Evolutionary conservation across 2,329 filamentous ascomycete species (phyloP).

Genomic region (Macrophomina tecta): DNA sequence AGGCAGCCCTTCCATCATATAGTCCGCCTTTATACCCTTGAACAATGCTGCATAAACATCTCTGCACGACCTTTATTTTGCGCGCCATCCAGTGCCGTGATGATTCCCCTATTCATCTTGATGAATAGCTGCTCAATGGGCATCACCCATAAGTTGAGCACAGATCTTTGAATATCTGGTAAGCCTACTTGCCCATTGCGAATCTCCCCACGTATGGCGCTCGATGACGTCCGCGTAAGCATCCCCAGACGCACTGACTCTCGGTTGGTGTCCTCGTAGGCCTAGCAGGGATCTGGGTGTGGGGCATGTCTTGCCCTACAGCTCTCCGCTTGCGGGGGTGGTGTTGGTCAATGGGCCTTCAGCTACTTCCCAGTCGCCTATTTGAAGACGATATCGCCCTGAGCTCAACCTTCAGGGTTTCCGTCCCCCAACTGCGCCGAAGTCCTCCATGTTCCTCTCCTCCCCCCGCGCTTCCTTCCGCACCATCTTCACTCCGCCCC

Average conservation of each 20-base stretch:
- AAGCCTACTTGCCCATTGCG: not conserved
- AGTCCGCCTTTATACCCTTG: not conserved
- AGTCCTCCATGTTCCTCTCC: slow-evolving; percentile 47
- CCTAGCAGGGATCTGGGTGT: not conserved
- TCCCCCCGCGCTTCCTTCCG: slow-evolving; percentile 29
- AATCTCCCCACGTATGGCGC: too few relatives aligned
- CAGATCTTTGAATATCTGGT: too few relatives aligned
- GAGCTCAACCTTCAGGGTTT: not conserved
- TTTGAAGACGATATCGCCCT: not conserved
- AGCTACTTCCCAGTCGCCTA: too few relatives aligned
- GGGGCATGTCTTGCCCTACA: not conserved
- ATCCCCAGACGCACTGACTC: not conserved
- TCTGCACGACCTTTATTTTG: not conserved
- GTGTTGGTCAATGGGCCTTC: too few relatives aligned
- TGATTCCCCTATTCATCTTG: too few relatives aligned
- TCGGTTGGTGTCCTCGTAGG: not conserved
- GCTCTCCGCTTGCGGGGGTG: not conserved
- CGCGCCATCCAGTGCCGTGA: too few relatives aligned
- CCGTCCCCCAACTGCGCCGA: slow-evolving; percentile 29
- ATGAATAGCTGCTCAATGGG: too few relatives aligned
- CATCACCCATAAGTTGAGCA: too few relatives aligned
- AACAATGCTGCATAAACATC: not conserved
- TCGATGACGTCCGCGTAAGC: not conserved
- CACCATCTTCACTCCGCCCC: slow-evolving; percentile 27
- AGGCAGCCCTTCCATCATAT: not conserved